Evolutionary conservation across 2,329 filamentous ascomycete species (phyloP), one percentile per base, ranked within the genome.

Genomic region (Periconia macrospinosa): DNA sequence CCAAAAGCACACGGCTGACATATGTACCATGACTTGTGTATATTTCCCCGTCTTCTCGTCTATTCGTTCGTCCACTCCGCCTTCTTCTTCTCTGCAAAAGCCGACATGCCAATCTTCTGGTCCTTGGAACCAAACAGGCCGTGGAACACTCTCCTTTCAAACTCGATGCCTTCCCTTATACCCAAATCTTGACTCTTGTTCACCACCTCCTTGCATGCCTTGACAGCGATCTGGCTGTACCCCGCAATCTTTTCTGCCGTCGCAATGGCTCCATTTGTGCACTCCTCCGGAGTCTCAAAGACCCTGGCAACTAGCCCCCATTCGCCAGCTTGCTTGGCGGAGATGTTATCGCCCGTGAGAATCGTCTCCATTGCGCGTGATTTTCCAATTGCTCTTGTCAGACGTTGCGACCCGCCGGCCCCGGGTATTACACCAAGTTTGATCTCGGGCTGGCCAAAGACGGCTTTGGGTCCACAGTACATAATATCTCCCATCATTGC

Each of bases 401-500:
- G 79, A 9, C 94, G 83, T 81, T 99, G 94, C 58, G 87, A 92
- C 7, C 94, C 94, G 27, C 94, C 94, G 0, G 90, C 94, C 3
- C 94, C 94, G 1, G 94, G 94, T 52, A 97, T 91, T 2, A 89
- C 89, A 23, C 94, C 94, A 2, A 99, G 82, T 78, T 95, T 97
- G 79, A 99, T 91, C 80, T 99, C 94, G 1, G 94, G 94, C 78
- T 97, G 94, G 13, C 94, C 94, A 71, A 99, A 97, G 66, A 91
- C 95, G 61, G 94, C 93, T 15, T 77, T 85, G 47, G 87, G 82
- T 2, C 90, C 92, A 78, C 90, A 94, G 81, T 97, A 97, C 55
- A 99, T 78, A 62, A 97, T 88, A 73, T 99, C 94, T 10, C 89
- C 91, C 94, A 97, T 99, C 82, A 99, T 89, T 47, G 94, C 92